Evolutionary conservation across 2,329 filamentous ascomycete species (phyloP).

Genomic region (Diaporthe aspalathi): DNA sequence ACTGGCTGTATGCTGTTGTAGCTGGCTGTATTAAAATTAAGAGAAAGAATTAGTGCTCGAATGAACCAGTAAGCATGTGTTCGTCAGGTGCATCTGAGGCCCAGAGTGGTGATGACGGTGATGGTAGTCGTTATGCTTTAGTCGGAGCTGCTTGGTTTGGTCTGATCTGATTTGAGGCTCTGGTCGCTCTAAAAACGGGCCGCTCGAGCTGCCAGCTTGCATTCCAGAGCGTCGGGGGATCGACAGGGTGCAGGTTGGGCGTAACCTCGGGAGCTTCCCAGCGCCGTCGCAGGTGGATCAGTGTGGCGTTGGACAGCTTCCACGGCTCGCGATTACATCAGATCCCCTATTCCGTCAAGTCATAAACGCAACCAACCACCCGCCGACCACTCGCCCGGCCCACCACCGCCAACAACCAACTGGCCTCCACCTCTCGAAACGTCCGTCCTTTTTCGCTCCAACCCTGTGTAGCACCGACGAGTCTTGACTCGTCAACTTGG

Average conservation of each 20-base stretch:
- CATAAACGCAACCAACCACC: neutral
- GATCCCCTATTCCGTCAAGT: slow-evolving; percentile 18
- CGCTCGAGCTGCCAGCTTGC: neutral
- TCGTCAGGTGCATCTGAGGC: neutral
- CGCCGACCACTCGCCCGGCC: slow-evolving; percentile 2
- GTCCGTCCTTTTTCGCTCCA: neutral
- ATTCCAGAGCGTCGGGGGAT: slow-evolving; percentile 18
- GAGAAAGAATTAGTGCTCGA: slow-evolving; percentile 10
- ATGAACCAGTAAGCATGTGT: neutral
- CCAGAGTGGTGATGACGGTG: neutral
- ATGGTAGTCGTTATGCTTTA: neutral
- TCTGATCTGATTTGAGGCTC: slow-evolving; percentile 5
- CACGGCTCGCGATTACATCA: slow-evolving; percentile 27
- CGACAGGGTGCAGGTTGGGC: slow-evolving; percentile 25
- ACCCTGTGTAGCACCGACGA: neutral
- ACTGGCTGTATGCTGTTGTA: slow-evolving; percentile 23
- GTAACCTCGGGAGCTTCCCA: slow-evolving; percentile 33
- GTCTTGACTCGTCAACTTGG: slow-evolving; percentile 6
- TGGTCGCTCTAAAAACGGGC: slow-evolving; percentile 20
- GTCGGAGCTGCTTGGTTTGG: neutral
- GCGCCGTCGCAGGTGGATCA: slow-evolving; percentile 22
- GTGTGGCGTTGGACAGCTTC: slow-evolving; percentile 25
- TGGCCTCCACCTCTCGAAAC: neutral
- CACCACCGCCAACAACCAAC: neutral
- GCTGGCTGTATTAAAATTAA: slow-evolving; percentile 19